Evolutionary conservation across 495 filamentous ascomycete species (phyloP), one percentile per base, ranked within the genome.

Genomic region (Talaromyces liani): DNA sequence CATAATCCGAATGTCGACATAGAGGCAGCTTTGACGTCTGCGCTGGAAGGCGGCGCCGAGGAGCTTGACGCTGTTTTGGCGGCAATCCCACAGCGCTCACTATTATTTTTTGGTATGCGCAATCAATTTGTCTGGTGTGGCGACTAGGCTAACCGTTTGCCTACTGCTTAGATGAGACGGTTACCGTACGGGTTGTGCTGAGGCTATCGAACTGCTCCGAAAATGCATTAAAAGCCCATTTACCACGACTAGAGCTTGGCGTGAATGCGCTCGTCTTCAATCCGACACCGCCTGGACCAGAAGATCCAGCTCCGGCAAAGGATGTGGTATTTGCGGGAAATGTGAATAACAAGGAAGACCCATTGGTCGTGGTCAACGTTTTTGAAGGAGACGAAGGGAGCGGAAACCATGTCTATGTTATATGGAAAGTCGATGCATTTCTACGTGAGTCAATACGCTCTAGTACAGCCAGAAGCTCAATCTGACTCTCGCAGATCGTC

Each of bases 341-440:
- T 8, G 78, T 92, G 9, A 77, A 86, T 67, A 75, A 82, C 22
- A 71, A 80, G 5, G 80, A 86, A 58, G 81, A 91, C 25, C 88
- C 88, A 20, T 72, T 87, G 6, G 81, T 90, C 56, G 64, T 90
- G 12, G 77, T 83, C 14, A 82, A 85, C 61, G 76, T 79, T 39
- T 77, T 76, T 25, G 81, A 85, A 54, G 79, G 80, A 2, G 82
- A 79, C 2, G 79, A 80, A 5, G 83, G 84, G 7, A 75, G 72
- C 33, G 76, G 78, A 9, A 85, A 82, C 64, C 82, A 86, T 70
- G 79, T 88, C 20, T 85, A 91, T 65, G 84, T 87, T n/a, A 80
- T 93, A 61, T 97, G 92, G 92, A 92, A 86, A 68, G 75, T 89
- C 22, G 79, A 87, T 20, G 85, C 90, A n/a, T 87, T 90, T 64